These are phyloP conservation scores for Barnettozyma sp. DNA, from an alignment of 805 yeast species.

Conservation along the genomic window DNA sequence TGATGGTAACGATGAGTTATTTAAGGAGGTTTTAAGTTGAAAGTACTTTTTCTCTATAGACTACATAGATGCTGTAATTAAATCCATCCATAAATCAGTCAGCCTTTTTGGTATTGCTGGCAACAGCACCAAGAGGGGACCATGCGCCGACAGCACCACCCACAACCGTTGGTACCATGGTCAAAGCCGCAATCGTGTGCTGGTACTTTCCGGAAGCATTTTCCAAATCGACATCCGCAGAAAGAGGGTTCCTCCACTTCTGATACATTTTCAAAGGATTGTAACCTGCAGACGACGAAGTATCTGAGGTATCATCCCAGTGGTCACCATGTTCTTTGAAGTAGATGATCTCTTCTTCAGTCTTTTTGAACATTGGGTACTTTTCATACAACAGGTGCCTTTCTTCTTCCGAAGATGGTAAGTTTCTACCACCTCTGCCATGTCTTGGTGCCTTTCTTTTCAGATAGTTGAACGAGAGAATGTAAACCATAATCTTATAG, in stretches of 20 bases:
- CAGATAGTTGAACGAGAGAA: conserved; percentile 18
- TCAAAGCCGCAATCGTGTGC: conserved; percentile 34
- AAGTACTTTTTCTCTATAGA: too few species aligned
- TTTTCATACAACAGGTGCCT: conserved; percentile 18
- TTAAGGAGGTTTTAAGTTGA: conserved; percentile 10
- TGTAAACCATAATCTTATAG: conserved; percentile 13
- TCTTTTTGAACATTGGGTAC: conserved; percentile 28
- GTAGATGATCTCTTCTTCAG: conserved; percentile 26
- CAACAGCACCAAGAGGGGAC: conserved; percentile 23
- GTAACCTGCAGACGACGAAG: conserved; percentile 6
- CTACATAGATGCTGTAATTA: too few species aligned
- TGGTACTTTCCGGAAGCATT: conserved; percentile 12
- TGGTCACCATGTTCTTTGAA: conserved; percentile 15
- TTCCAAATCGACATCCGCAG: conserved; percentile 13
- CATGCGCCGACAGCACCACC: conserved; percentile 56
- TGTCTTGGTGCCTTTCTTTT: too few species aligned
- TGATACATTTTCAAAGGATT: conserved; percentile 24
- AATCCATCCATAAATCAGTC: neutral
- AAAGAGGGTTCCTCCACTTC: conserved; percentile 20
- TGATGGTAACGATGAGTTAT: conserved; percentile 21
- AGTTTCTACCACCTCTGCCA: too few species aligned
- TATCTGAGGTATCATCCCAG: conserved; percentile 15
- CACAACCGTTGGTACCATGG: conserved; percentile 49
- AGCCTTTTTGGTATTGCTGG: neutral
- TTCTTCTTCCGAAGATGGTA: too few species aligned